Base-by-base conservation (phyloP, 305 asterid genomes). In the Caryopteris hybrid region DNA sequence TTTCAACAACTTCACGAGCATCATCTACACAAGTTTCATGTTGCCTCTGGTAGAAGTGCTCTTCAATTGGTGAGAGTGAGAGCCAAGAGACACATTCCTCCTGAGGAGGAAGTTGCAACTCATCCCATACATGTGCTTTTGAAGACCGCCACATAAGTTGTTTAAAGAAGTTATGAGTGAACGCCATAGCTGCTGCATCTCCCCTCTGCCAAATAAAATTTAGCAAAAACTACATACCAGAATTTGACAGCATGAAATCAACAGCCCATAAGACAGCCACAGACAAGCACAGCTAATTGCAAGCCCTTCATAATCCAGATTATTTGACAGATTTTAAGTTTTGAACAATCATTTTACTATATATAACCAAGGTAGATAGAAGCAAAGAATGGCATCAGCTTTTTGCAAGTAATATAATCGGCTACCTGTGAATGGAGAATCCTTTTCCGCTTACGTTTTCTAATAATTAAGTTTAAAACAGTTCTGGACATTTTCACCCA, bases 131-230 rank as follows among this genome's bases (percentile, higher is more conserved):
- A 76, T 86, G 87, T 47, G 61, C 81, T 76, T 94, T 94, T 45
- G 99, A 89, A 70, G 98, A 81, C 73, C 99, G 90, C 99, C 98
- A 94, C 98, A 94, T 87, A 52, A 91, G 76, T 61, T 78, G 88
- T 72, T 84, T 86, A 51, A 94, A 91, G 79, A 85, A 84, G 41
- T 65, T 79, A 57, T 94, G 96, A 0, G 95, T 74, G 76, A 91
- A 94, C 51, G 68, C 50, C 74, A 80, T 81, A 48, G 99, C 97
- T 75, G 88, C 90, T 64, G 83, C 78, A 91, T 91, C 98, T 62
- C 99, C 97, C 80, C 78, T 79, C 99, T 94, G 83, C 74, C 71
- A 72, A 77, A 74, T 16, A 46, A 63, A 68, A 61, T 11, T 23
- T 45, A 65, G 39, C 18, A 21, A 54, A 70, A 43, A 46, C 61